A percentile compares a stretch with the other conserved stretches of the same genome.
phyloP scores from a whole-genome alignment of 1,284 basidiomycete genomes.

The Exobasidium cylindrosporum region DNA sequence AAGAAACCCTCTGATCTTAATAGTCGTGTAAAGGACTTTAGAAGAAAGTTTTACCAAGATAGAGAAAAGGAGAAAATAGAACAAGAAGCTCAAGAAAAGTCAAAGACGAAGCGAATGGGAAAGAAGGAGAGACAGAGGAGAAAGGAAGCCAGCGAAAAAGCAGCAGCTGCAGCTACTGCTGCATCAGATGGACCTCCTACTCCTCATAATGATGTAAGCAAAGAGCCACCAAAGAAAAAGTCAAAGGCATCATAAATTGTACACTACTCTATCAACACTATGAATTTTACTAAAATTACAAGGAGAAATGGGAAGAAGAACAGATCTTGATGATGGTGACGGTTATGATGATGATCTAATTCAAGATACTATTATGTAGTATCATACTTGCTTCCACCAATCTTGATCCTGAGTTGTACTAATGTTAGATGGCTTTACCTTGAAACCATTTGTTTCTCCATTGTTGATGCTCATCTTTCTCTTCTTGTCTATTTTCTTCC shows the following conservation, averaged over 20 bases:
- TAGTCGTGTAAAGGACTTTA: constrained; percentile 13
- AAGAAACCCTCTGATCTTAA: constrained; percentile 14
- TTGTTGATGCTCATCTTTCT: neutral
- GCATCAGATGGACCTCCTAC: neutral
- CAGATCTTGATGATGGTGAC: too few species aligned
- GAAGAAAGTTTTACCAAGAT: constrained; percentile 15
- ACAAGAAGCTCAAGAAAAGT: constrained; percentile 9
- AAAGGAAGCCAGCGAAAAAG: neutral
- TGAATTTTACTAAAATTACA: too few species aligned
- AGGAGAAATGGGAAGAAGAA: too few species aligned
- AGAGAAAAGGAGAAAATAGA: constrained; percentile 4
- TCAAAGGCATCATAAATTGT: neutral
- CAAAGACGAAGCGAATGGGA: constrained; percentile 13
- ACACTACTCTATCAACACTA: too few species aligned
- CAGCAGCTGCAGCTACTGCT: neutral
- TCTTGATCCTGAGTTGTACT: neutral
- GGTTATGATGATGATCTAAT: too few species aligned
- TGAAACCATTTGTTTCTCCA: neutral
- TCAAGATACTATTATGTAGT: too few species aligned
- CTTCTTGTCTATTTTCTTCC: constrained; percentile 7
- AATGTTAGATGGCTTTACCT: neutral
- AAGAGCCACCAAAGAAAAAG: neutral
- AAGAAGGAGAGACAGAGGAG: constrained; percentile 8
- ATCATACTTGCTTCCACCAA: constrained; percentile 8
- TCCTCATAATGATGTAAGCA: neutral